These are phyloP conservation scores for Dianthus caryophyllus DNA, from an alignment of 148 eudicot genomes.

Conservation along the genomic window DNA sequence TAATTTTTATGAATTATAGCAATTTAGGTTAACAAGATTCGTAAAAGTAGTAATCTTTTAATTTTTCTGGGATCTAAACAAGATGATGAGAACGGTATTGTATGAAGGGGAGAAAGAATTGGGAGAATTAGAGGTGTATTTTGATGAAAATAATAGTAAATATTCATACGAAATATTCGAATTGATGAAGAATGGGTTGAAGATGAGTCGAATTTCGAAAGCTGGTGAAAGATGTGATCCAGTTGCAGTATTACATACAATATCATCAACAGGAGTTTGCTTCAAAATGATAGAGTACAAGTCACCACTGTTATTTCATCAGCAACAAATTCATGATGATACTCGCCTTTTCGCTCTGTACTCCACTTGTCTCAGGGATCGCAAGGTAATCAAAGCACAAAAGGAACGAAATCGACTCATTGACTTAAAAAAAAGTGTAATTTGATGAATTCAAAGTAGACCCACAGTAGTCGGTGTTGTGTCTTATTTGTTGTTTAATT, in stretches of 20 bases:
- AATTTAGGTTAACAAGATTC: not conserved
- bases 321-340: conserved; percentile 37
- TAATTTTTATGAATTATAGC: not conserved
- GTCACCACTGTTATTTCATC: conserved; percentile 21
- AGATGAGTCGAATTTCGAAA: conserved; percentile 55
- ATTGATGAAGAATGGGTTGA: conserved; percentile 43
- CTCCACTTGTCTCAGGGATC: conserved; percentile 79
- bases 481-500: too few species aligned
- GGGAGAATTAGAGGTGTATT: conserved; percentile 73
- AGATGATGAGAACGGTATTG: conserved; percentile 47
- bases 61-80: conserved; percentile 4
- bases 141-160: conserved; percentile 31
- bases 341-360: conserved; percentile 66
- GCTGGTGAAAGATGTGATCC: conserved; percentile 92
- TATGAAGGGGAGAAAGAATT: conserved; percentile 69
- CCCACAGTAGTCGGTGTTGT: too few species aligned
- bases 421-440: too few species aligned
- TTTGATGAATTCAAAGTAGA: not conserved
- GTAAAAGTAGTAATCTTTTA: not conserved
- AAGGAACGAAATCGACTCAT: too few species aligned
- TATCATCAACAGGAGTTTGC: conserved; percentile 42
- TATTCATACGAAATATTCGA: conserved; percentile 12
- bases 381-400: conserved; percentile 60
- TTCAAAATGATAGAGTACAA: conserved; percentile 77
- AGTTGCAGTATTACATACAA: conserved; percentile 74